Conservation (phyloP, 768 basidiomycete genomes). For the Rhodocollybia butyracea region DNA sequence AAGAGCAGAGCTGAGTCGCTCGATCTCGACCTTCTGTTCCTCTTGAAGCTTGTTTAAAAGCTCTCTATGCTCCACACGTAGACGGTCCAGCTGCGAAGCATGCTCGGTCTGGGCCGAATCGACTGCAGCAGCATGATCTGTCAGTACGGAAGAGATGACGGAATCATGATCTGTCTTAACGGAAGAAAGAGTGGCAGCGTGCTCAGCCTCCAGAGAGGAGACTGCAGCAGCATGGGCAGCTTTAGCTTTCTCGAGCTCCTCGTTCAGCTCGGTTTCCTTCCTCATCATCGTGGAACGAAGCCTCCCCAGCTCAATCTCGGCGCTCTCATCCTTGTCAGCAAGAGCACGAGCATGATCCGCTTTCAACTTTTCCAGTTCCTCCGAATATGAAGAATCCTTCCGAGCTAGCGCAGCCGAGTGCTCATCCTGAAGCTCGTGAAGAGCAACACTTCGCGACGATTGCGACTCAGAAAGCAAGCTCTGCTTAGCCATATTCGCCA, state of each 20-base stretch:
- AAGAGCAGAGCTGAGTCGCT: conserved; percentile 43
- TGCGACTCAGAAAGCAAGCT: conserved; percentile 74
- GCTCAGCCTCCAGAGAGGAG: conserved; percentile 58
- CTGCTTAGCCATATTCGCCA: conserved; percentile 72
- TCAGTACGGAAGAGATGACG: conserved; percentile 32
- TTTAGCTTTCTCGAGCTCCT: conserved; percentile 65
- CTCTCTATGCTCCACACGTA: conserved; percentile 59
- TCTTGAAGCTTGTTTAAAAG: conserved; percentile 48
- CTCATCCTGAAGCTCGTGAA: conserved; percentile 70
- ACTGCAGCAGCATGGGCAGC: conserved; percentile 11
- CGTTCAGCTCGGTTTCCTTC: conserved; percentile 62
- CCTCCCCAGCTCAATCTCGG: conserved; percentile 55
- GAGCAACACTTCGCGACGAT: conserved; percentile 55
- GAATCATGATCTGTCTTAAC: conserved; percentile 56
- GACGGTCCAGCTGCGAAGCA: conserved; percentile 51
- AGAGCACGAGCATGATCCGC: conserved; percentile 30
- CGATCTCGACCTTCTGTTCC: conserved; percentile 50
- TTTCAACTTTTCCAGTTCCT: conserved; percentile 65
- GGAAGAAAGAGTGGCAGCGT: conserved; percentile 54
- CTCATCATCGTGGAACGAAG: conserved; percentile 59
- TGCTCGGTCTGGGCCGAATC: conserved; percentile 62
- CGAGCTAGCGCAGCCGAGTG: conserved; percentile 60
- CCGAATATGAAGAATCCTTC: conserved; percentile 62
- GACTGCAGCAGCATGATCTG: conserved; percentile 44
- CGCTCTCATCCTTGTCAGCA: conserved; percentile 59